Evolutionary conservation across 495 filamentous ascomycete species (phyloP), one percentile per base, ranked within the genome.

Genomic region (Letharia columbiana): DNA sequence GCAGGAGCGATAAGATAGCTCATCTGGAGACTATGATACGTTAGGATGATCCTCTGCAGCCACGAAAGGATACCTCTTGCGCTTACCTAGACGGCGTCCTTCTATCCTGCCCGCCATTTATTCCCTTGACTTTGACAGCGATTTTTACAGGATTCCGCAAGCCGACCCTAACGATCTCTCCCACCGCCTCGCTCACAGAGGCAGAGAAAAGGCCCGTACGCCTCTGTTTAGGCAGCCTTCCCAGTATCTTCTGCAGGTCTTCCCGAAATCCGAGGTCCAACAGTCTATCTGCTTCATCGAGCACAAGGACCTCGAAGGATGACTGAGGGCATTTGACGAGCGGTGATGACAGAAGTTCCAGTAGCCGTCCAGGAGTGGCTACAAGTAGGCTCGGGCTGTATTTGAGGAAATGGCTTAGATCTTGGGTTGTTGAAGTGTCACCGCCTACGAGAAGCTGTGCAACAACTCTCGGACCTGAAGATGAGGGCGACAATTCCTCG

Each of bases 251-350:
- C 61, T 91, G 90, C 7, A 98, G 77, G 68, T 94, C 89, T 11
- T 93, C 86, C 71, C 92, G 91, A 78, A 98, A 98, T 12, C 95
- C 95, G n/a, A 97, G 80, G 75, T 98, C 95, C 11, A 98, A 78
- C 35, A 98, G 77, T 63, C 95, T 79, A 73, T 98, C 94, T 52
- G 94, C 94, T 76, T 98, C 94, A 71, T 98, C 94, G 61, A 98
- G 80, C 58, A 98, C 89, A 17, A 98, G 82, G 65, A 89, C 85
- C 71, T 97, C 91, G 70, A 96, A 96, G 0, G 89, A 89, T 39
- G 91, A 92, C 62, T 91, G 86, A 0, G 93, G 87, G 67, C 89
- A 91, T 72, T 95, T 89, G 7, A 98, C 92, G 75, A 96, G 89
- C 11, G 86, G 89, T n/a, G 91, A 95, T 8, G 89, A 89, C 23